Evolutionary conservation across 345 rosid species (phyloP).

Genomic region (Cardamine occulta): DNA sequence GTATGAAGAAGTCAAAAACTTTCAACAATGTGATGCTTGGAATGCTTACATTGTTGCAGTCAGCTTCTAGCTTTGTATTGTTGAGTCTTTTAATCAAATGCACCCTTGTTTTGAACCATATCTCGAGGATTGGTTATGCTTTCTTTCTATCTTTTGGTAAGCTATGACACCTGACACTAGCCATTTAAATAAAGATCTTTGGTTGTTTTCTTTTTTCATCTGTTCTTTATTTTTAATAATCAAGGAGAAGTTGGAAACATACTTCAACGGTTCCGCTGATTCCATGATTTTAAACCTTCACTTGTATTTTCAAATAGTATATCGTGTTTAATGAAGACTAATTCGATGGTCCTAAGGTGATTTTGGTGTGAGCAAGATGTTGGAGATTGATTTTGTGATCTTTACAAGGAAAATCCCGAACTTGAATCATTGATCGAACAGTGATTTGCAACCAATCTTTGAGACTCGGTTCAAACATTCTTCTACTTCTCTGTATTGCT

Average conservation of each 20-base stretch:
- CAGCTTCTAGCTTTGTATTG: slow-evolving; percentile 31
- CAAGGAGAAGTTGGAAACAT: not conserved
- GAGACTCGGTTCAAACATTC: no score
- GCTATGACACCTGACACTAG: not conserved
- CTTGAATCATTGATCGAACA: no score
- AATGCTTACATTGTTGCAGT: slow-evolving; percentile 86
- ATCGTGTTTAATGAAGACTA: no score
- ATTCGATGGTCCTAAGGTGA: no score
- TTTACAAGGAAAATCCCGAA: no score
- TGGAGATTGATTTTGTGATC: no score
- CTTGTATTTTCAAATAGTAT: no score
- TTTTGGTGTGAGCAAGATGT: no score
- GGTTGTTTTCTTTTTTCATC: not conserved
- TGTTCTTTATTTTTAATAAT: not conserved
- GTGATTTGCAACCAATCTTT: no score
- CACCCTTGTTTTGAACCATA: not conserved
- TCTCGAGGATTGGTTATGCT: not conserved
- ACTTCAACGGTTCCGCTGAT: not conserved
- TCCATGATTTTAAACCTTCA: no score
- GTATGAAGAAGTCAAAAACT: slow-evolving; percentile 70
- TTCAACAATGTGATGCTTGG: slow-evolving; percentile 87
- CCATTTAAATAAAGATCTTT: not conserved
- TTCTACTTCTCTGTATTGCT: no score
- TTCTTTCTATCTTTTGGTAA: not conserved
- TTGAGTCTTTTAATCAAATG: not conserved